Conservation (phyloP, 179 eudicot species). For the Beta lomatogona region DNA sequence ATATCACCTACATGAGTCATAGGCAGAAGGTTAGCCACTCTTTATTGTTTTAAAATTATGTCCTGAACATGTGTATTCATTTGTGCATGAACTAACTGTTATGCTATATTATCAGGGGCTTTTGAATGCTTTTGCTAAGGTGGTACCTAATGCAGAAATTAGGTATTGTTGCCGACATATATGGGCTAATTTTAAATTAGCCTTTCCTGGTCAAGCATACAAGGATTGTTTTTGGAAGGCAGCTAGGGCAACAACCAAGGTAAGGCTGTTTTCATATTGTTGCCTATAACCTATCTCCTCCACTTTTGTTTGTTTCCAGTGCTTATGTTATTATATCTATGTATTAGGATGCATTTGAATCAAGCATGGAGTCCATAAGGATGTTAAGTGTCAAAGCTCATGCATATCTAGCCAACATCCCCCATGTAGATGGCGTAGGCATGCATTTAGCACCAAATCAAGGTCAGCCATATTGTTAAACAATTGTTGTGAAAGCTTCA, state of each 20-base stretch:
- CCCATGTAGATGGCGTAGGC: background rate
- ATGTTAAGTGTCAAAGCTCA: background rate
- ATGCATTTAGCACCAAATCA: background rate
- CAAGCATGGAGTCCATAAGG: background rate
- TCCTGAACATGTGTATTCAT: too few species aligned
- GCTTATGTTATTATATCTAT: too few species aligned
- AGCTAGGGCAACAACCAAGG: too few species aligned
- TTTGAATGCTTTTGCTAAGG: background rate
- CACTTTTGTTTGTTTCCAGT: too few species aligned
- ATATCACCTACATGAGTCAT: too few species aligned
- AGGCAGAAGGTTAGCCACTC: too few species aligned
- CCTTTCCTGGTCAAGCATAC: background rate
- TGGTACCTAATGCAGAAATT: background rate
- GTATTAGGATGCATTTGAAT: too few species aligned
- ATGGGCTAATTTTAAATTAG: conserved; percentile 1
- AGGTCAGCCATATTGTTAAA: background rate
- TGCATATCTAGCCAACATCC: background rate
- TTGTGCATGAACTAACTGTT: background rate
- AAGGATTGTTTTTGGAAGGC: too few species aligned
- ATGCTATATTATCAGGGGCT: background rate
- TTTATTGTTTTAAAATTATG: too few species aligned
- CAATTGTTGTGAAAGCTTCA: conserved; percentile 1
- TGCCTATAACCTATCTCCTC: too few species aligned
- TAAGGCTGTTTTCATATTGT: too few species aligned
- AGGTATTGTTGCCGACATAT: background rate